These are phyloP conservation scores for Angophora floribunda DNA, from an alignment of 345 rosid genomes.

Conservation along the genomic window DNA sequence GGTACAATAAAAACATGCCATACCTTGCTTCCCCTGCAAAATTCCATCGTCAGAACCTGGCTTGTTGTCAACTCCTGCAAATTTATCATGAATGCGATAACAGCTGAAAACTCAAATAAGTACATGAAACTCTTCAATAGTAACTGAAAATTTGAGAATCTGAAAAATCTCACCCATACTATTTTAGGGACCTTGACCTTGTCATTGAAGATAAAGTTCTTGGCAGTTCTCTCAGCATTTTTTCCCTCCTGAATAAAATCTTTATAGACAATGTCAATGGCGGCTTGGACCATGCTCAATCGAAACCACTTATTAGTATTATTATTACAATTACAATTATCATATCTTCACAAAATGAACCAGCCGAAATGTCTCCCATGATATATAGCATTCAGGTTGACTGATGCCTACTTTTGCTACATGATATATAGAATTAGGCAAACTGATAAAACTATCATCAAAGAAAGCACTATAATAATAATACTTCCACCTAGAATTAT, in stretches of 20 bases:
- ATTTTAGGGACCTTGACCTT: conserved; percentile 50
- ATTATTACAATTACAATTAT: background rate
- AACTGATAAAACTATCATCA: background rate
- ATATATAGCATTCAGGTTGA: background rate
- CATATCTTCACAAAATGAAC: background rate
- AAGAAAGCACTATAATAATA: background rate
- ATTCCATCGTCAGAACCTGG: conserved; percentile 79
- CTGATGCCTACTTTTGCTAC: background rate
- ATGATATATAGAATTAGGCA: background rate
- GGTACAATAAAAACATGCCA: background rate
- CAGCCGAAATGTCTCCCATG: background rate
- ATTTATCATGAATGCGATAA: background rate
- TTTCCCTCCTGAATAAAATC: conserved; percentile 85
- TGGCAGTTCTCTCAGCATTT: conserved; percentile 68
- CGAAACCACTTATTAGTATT: background rate
- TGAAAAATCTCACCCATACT: conserved; percentile 48
- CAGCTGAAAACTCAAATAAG: background rate
- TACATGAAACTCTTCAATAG: background rate
- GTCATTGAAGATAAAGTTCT: conserved; percentile 46
- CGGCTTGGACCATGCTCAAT: background rate
- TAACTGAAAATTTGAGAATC: background rate
- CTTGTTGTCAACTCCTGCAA: conserved; percentile 64
- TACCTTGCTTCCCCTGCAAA: conserved; percentile 75
- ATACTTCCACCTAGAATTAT: background rate
- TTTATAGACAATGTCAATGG: conserved; percentile 9